phyloP scores from a whole-genome alignment of 768 basidiomycete genomes.

The Amanita jacksonii region DNA sequence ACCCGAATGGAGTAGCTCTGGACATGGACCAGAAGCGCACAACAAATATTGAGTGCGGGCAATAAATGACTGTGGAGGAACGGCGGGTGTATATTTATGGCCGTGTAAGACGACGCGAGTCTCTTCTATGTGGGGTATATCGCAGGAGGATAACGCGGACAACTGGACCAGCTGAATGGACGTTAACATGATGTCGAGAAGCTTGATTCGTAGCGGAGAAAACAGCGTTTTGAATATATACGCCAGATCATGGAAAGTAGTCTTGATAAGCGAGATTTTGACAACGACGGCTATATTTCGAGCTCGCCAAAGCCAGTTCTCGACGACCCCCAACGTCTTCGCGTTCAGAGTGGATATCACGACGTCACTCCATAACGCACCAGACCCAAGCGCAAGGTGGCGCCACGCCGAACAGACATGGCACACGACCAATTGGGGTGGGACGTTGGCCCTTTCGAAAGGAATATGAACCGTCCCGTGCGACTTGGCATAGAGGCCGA shows the following conservation, averaged over 20 bases:
- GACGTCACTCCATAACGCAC: slow-evolving; percentile 4
- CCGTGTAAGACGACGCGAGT: background rate
- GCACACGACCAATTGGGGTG: background rate
- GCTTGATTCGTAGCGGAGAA: slow-evolving; percentile 1
- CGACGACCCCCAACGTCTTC: background rate
- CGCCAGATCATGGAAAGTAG: background rate
- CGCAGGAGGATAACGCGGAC: background rate
- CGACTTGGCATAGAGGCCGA: background rate
- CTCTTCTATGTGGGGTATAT: background rate
- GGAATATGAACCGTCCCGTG: background rate
- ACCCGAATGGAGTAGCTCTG: background rate
- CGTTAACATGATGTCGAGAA: slow-evolving; percentile 1
- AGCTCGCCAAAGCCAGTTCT: background rate
- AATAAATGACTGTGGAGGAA: background rate
- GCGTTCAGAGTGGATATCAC: background rate
- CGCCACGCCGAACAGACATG: slow-evolving; percentile 8
- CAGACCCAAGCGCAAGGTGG: slow-evolving; percentile 1
- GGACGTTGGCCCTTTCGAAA: background rate
- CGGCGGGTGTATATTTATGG: background rate
- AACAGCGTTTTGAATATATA: background rate
- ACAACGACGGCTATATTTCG: background rate
- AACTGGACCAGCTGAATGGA: background rate
- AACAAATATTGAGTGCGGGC: background rate
- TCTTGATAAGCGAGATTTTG: background rate
- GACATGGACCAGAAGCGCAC: slow-evolving; percentile 3